Evolutionary conservation across 192 early-diverging fungal genomes (phyloP).

Genomic region (Coemansia sp.): DNA sequence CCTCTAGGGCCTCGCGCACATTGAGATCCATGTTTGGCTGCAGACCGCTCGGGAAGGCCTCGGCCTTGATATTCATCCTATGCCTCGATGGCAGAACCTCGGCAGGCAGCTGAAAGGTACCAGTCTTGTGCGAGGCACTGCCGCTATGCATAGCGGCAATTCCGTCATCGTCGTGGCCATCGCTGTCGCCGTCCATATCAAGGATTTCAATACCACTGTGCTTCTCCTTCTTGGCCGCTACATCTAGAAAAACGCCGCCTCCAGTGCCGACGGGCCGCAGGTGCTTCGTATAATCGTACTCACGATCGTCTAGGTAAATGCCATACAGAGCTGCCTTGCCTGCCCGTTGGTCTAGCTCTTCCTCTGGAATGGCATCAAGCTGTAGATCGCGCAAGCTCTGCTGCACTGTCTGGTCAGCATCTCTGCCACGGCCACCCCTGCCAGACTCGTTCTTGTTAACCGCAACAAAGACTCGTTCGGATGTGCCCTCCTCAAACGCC

Average conservation of each 20-base stretch:
- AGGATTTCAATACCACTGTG: constrained; percentile 47
- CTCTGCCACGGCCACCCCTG: constrained; percentile 12
- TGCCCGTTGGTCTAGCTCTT: constrained; percentile 38
- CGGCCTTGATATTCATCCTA: constrained; percentile 72
- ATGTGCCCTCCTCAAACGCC: constrained; percentile 76
- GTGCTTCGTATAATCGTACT: constrained; percentile 96
- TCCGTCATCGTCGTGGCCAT: background rate
- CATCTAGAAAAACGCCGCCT: constrained; percentile 77
- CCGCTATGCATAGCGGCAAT: background rate
- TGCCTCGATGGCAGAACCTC: constrained; percentile 73
- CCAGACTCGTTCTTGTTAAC: constrained; percentile 24
- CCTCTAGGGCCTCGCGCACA: constrained; percentile 86
- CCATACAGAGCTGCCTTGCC: constrained; percentile 86
- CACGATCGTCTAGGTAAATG: constrained; percentile 84
- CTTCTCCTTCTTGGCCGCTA: constrained; percentile 52
- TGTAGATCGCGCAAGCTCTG: constrained; percentile 20
- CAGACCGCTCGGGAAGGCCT: constrained; percentile 58
- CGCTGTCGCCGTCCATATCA: constrained; percentile 29
- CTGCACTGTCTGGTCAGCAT: constrained; percentile 27
- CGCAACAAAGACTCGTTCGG: constrained; percentile 77
- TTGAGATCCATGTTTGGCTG: constrained; percentile 78
- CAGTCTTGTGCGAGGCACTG: background rate
- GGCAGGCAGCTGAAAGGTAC: constrained; percentile 61
- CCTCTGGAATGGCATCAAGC: constrained; percentile 14
- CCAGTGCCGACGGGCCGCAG: constrained; percentile 78